Base-by-base conservation (phyloP, 805 yeast species). In the Suhomyces sp. region DNA sequence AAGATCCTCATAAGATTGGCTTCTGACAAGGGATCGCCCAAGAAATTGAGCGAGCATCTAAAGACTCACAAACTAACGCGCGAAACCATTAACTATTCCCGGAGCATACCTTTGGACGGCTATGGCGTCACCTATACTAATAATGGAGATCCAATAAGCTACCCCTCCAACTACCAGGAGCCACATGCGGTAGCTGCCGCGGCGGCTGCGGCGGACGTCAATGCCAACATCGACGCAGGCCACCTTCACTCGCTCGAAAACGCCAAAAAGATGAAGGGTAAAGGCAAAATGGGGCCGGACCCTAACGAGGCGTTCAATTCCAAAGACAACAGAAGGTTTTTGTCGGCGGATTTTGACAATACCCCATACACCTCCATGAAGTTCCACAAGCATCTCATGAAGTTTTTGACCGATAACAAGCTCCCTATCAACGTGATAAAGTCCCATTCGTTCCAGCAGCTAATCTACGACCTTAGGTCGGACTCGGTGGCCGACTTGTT, bases 1-100 rank as follows among this genome's bases (percentile, higher is more conserved):
- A 80, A 77, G 58, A 67, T 74, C 10, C 73, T 82, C 35, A 68
- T 68, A 24, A 64, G 86, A 49, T 64, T 80, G 47, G 67, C 78
- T 9, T 72, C 79, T 37, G 86, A 82, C 60, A 80, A 79, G 60
- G 85, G 85, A 0, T 77, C 81, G 22, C 86, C 86, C 24, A 82
- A 82, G 70, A 82, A 82, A 60, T 66, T 82, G 40, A 75, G 77
- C 46, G 85, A 81, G 60, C 86, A 82, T 60, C 65, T 82, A 56
- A 75, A 76, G 55, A 80, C 84, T 3, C 86, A 82, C 58, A 79
- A 78, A 63, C 68, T 80, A 52, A 63, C 64, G 25, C 71, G 64
- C 48, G 69, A 68, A 7, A 67, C 76, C 24, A 64, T 72, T 40
- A 79, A 79, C 55, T 65, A 72, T 33, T 60, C 76, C 31, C 60